These are phyloP conservation scores for Byssothecium circinans DNA, from an alignment of 2,329 filamentous ascomycete genomes.

Conservation along the genomic window DNA sequence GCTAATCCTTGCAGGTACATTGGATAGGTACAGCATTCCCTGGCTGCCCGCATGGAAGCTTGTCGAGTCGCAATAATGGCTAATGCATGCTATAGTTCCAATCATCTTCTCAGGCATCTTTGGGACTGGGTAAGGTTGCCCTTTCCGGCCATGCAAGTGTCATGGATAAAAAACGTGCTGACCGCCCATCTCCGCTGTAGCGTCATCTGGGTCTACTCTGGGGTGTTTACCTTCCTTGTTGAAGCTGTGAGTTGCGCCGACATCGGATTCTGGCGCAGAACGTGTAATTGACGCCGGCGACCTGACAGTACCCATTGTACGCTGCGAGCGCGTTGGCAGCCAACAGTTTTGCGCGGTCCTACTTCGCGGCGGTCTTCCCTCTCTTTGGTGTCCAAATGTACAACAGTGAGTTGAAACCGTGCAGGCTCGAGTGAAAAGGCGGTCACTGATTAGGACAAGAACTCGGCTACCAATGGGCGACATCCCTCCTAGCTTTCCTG, in stretches of 20 bases:
- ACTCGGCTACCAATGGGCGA: constrained; percentile 56
- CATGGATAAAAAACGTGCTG: constrained; percentile 32
- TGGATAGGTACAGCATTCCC: constrained; percentile 53
- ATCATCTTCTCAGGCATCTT: constrained; percentile 54
- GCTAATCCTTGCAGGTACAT: constrained; percentile 49
- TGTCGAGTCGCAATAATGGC: constrained; percentile 31
- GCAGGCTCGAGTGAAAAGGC: constrained; percentile 40
- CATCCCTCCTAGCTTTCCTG: constrained; percentile 51
- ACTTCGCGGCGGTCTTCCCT: constrained; percentile 52
- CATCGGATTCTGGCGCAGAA: constrained; percentile 22
- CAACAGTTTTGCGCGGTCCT: constrained; percentile 53
- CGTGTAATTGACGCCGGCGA: constrained; percentile 27
- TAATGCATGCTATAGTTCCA: constrained; percentile 48
- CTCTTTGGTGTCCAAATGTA: constrained; percentile 56
- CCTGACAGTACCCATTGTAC: constrained; percentile 50
- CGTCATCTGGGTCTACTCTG: constrained; percentile 75
- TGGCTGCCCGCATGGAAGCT: constrained; percentile 15
- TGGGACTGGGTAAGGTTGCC: constrained; percentile 45
- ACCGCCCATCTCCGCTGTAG: constrained; percentile 48
- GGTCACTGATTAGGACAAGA: constrained; percentile 47
- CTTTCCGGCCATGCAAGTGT: constrained; percentile 22
- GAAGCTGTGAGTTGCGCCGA: constrained; percentile 51
- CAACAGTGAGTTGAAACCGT: constrained; percentile 47
- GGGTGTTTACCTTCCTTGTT: constrained; percentile 86
- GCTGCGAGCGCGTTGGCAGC: constrained; percentile 54